Percentiles rank a stretch among this genome's conserved stretches.
Evolutionary conservation across 495 filamentous ascomycete genomes (phyloP).

Genomic region (Neurospora sp.): DNA sequence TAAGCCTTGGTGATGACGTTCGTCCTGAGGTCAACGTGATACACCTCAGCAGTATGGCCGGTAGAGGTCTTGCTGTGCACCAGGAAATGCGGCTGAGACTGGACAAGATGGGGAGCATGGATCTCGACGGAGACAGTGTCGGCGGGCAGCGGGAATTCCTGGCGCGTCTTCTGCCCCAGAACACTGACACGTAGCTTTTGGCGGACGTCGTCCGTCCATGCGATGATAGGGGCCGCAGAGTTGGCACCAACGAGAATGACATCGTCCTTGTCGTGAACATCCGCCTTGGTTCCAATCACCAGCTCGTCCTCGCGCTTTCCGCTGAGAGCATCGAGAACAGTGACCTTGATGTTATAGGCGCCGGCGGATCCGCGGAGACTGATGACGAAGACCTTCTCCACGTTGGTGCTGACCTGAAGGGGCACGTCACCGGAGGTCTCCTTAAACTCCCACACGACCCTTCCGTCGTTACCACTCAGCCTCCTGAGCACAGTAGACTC

Average conservation of each 20-base stretch:
- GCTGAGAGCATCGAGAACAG: constrained; percentile 56
- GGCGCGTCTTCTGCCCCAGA: constrained; percentile 58
- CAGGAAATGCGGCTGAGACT: constrained; percentile 68
- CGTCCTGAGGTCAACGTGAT: constrained; percentile 64
- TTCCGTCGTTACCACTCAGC: constrained; percentile 63
- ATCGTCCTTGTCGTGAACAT: constrained; percentile 54
- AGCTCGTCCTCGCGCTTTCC: constrained; percentile 58
- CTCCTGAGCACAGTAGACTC: constrained; percentile 52
- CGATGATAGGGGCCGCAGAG: constrained; percentile 69
- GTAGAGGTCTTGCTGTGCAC: constrained; percentile 67
- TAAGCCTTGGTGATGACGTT: constrained; percentile 61
- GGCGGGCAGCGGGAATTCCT: constrained; percentile 44
- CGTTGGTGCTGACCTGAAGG: constrained; percentile 68
- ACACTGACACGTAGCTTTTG: constrained; percentile 70
- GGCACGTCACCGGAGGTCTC: constrained; percentile 61
- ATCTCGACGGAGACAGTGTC: constrained; percentile 57
- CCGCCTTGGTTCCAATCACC: constrained; percentile 58
- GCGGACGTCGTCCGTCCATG: constrained; percentile 64
- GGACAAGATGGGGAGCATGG: constrained; percentile 60
- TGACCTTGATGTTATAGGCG: constrained; percentile 64
- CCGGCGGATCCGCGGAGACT: constrained; percentile 58
- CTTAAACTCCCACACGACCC: constrained; percentile 64
- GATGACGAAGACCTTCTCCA: constrained; percentile 65
- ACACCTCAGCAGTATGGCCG: constrained; percentile 76
- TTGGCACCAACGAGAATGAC: constrained; percentile 77